These are phyloP conservation scores for Talaromyces thailandensis DNA, from an alignment of 495 filamentous ascomycete species.

Conservation along the genomic window DNA sequence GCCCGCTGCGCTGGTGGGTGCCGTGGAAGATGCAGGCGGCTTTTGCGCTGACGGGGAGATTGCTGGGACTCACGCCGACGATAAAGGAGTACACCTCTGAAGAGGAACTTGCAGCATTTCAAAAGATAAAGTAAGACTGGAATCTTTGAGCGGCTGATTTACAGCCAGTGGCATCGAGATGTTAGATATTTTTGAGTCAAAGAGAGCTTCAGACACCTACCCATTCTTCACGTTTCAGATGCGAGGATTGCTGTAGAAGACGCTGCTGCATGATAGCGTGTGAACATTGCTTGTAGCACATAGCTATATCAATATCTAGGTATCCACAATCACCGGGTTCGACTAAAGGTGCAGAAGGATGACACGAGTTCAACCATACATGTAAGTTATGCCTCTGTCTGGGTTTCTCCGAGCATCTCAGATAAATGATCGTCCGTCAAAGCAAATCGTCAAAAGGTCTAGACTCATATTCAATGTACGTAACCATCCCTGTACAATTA, in stretches of 20 bases:
- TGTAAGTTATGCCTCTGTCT: too few relatives aligned
- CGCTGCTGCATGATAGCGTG: neutral
- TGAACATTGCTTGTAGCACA: too few relatives aligned
- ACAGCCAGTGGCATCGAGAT: too few relatives aligned
- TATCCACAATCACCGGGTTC: neutral
- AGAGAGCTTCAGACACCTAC: too few relatives aligned
- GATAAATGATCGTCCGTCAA: neutral
- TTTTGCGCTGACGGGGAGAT: slow-evolving; percentile 8
- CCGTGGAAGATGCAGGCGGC: neutral
- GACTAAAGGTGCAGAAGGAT: neutral
- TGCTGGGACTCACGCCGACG: slow-evolving; percentile 4
- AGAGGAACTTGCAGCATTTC: slow-evolving; percentile 1
- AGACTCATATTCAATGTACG: neutral
- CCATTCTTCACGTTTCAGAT: too few relatives aligned
- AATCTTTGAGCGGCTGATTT: neutral
- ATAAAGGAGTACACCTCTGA: neutral
- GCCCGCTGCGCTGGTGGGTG: neutral
- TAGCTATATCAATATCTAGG: neutral
- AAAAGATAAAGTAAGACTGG: slow-evolving; percentile 1
- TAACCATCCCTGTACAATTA: neutral
- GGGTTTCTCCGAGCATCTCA: neutral
- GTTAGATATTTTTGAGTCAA: too few relatives aligned
- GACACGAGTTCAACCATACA: neutral
- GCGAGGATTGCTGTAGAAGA: neutral
- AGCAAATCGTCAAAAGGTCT: neutral